Conservation (phyloP, 169 alveolate genomes). For the Cryptosporidium xiaoi region DNA sequence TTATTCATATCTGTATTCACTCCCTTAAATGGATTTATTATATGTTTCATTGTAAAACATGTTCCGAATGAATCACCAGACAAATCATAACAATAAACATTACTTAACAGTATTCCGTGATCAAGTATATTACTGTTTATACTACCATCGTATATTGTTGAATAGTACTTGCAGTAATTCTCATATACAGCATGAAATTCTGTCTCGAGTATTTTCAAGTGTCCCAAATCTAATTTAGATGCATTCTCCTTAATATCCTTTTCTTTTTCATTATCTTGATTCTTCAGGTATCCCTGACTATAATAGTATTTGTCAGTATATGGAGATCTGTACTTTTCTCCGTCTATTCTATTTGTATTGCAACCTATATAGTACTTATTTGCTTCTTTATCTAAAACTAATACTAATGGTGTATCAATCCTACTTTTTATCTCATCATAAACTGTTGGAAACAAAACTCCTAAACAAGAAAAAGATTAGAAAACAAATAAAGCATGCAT, state of each 20-base stretch:
- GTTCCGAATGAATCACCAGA: conserved; percentile 73
- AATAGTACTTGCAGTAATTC: conserved; percentile 41
- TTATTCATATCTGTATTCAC: not conserved
- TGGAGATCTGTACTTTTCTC: conserved; percentile 48
- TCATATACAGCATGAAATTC: conserved; percentile 49
- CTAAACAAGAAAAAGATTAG: not conserved
- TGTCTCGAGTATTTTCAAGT: conserved; percentile 22
- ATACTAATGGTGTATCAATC: conserved; percentile 36
- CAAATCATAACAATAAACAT: conserved; percentile 65
- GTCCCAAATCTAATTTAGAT: conserved; percentile 9
- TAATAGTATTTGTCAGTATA: conserved; percentile 28
- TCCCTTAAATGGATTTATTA: conserved; percentile 6
- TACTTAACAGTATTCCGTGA: conserved; percentile 51
- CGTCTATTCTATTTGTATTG: conserved; percentile 41
- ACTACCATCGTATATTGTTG: not conserved
- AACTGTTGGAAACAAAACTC: conserved; percentile 6
- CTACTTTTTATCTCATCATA: conserved; percentile 10
- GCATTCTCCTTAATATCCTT: not conserved
- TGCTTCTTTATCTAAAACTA: conserved; percentile 29
- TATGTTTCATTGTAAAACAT: conserved; percentile 64
- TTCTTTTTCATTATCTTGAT: conserved; percentile 2
- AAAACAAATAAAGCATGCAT: not conserved
- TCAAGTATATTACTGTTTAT: conserved; percentile 13
- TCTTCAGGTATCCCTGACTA: not conserved
- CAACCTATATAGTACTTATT: conserved; percentile 59